Evolutionary conservation across 1,139 yeast species (phyloP).

Genomic region (Debaryomyces nepalensis): DNA sequence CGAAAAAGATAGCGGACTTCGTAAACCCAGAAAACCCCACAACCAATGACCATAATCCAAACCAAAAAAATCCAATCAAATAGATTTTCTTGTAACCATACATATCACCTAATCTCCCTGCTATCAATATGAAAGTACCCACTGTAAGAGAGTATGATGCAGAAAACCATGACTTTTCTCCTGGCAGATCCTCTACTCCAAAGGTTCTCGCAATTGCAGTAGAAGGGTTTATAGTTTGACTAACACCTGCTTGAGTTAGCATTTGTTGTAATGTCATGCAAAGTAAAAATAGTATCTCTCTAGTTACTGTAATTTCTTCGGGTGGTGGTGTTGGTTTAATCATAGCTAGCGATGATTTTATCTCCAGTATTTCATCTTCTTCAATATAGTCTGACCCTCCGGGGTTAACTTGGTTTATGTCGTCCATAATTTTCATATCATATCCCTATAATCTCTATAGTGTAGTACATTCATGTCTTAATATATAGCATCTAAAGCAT

Average conservation of each 20-base stretch:
- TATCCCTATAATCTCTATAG: no score
- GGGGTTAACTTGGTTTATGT: background rate
- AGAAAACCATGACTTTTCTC: conserved; percentile 61
- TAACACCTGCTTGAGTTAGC: conserved; percentile 53
- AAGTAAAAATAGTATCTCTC: conserved; percentile 28
- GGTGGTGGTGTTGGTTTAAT: conserved; percentile 18
- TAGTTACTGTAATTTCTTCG: conserved; percentile 23
- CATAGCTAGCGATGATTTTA: background rate
- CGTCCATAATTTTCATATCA: background rate
- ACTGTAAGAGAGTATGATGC: conserved; percentile 63
- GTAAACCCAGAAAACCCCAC: conserved; percentile 56
- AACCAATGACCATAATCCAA: conserved; percentile 52
- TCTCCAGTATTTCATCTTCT: conserved; percentile 2
- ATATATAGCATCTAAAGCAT: background rate
- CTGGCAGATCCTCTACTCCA: conserved; percentile 36
- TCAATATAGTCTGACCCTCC: background rate
- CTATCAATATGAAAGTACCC: conserved; percentile 63
- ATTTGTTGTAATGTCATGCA: conserved; percentile 49
- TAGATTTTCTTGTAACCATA: conserved; percentile 58
- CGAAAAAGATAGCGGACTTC: conserved; percentile 45
- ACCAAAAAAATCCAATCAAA: conserved; percentile 53
- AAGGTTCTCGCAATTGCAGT: conserved; percentile 43
- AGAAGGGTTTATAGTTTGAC: conserved; percentile 49
- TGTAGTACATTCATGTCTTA: no score
- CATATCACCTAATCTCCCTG: conserved; percentile 69